Conservation (phyloP, 495 filamentous ascomycete species). For the Chaetomium cochliodes region DNA sequence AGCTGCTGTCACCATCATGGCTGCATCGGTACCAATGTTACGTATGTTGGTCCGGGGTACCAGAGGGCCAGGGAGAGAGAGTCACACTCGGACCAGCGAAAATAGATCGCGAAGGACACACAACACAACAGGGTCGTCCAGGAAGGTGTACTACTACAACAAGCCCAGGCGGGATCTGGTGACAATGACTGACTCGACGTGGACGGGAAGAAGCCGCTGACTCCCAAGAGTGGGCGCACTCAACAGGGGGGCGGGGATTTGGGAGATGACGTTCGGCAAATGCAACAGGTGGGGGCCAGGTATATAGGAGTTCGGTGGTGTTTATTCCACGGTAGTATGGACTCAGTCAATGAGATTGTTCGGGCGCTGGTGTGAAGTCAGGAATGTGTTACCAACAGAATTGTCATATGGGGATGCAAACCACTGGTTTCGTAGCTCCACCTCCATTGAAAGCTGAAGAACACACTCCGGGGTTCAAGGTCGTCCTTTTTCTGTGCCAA, state of each 20-base stretch:
- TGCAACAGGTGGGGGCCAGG: neutral
- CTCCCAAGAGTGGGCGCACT: neutral
- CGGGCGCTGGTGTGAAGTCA: neutral
- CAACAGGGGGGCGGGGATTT: too few relatives aligned
- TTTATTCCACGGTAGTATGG: neutral
- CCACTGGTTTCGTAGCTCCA: neutral
- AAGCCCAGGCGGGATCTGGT: slow-evolving; percentile 31
- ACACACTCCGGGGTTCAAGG: neutral
- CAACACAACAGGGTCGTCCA: slow-evolving; percentile 24
- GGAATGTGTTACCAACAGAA: neutral
- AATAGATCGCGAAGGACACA: slow-evolving; percentile 15
- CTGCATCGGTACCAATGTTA: slow-evolving; percentile 37
- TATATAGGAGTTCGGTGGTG: neutral
- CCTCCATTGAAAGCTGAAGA: neutral
- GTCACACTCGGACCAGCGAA: slow-evolving; percentile 7
- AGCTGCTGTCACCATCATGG: slow-evolving; percentile 38
- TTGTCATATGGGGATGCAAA: neutral
- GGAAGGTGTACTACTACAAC: slow-evolving; percentile 31
- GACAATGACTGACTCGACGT: slow-evolving; percentile 32
- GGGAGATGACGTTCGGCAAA: neutral
- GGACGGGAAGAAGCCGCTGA: slow-evolving; percentile 15
- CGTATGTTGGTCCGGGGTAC: slow-evolving; percentile 32
- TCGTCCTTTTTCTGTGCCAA: slow-evolving; percentile 10
- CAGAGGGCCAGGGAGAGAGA: neutral
- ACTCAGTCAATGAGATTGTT: too few relatives aligned